phyloP scores from a whole-genome alignment of 164 flowering plant species.

The Brasenia schreberi region DNA sequence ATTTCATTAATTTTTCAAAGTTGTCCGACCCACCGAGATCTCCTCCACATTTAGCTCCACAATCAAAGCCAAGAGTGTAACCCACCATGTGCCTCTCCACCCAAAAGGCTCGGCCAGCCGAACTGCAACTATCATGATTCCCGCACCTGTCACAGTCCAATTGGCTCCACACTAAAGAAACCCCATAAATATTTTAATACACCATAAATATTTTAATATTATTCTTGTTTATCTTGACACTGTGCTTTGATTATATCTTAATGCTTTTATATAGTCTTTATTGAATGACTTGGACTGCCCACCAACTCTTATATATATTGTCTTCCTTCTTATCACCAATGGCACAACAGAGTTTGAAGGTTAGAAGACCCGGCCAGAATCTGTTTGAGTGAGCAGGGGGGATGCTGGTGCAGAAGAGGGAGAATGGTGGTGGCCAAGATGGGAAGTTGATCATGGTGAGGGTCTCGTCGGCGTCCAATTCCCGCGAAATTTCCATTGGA shows the following conservation, averaged over 20 bases:
- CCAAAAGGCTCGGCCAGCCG: not conserved
- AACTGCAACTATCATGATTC: conserved; percentile 1
- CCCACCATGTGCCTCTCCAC: not conserved
- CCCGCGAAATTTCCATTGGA: conserved; percentile 62
- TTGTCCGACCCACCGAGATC: not conserved
- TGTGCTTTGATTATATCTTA: not conserved
- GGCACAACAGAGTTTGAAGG: conserved; percentile 2
- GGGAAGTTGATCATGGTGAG: conserved; percentile 23
- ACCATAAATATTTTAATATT: not conserved
- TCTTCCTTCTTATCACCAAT: not conserved
- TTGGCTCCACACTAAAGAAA: not conserved
- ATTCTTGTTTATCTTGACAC: not conserved
- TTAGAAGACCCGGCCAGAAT: not conserved
- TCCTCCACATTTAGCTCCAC: not conserved
- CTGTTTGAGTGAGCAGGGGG: conserved; percentile 42
- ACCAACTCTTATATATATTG: conserved; percentile 1
- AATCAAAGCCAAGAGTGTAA: not conserved
- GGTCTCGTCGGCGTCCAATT: conserved; percentile 47
- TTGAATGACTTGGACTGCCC: not conserved
- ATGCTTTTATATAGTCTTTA: not conserved
- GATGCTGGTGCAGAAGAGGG: conserved; percentile 88
- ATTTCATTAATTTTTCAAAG: not conserved
- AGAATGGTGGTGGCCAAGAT: conserved; percentile 19
- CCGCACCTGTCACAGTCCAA: not conserved
- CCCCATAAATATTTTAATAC: not conserved